Conservation (phyloP, 2,329 filamentous ascomycete species). For the Pseudogymnoascus sp. region DNA sequence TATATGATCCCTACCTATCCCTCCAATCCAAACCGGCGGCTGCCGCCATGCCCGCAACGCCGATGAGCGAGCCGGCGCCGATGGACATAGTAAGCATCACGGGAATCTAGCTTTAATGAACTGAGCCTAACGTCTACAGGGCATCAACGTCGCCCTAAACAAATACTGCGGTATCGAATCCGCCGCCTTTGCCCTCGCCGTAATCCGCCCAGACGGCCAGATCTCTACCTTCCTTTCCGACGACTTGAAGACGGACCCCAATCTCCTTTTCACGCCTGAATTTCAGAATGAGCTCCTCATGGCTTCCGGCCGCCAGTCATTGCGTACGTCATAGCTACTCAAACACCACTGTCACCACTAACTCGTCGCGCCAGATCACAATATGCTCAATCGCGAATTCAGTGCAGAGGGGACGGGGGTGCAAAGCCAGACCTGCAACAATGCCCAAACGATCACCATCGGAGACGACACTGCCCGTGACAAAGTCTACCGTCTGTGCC, state of each 20-base stretch:
- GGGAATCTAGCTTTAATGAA: not conserved
- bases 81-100: not conserved
- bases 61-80: not conserved
- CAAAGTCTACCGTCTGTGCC: constrained; percentile 51
- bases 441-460: constrained; percentile 37
- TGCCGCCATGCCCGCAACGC: not conserved
- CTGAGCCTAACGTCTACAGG: not conserved
- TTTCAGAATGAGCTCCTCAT: not conserved
- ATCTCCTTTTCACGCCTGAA: not conserved
- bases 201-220: not conserved
- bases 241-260: not conserved
- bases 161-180: constrained; percentile 7
- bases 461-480: constrained; percentile 46
- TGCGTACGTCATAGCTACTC: not conserved
- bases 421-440: not conserved
- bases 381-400: not conserved
- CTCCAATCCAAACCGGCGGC: not conserved
- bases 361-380: not conserved
- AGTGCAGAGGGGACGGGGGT: not conserved
- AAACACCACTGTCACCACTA: not conserved
- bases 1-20: constrained; percentile 1
- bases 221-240: constrained; percentile 5
- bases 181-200: constrained; percentile 2
- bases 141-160: not conserved
- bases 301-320: not conserved